phyloP scores from a whole-genome alignment of 1,284 basidiomycete genomes.

The Sporisorium iseilematis-ciliati region DNA sequence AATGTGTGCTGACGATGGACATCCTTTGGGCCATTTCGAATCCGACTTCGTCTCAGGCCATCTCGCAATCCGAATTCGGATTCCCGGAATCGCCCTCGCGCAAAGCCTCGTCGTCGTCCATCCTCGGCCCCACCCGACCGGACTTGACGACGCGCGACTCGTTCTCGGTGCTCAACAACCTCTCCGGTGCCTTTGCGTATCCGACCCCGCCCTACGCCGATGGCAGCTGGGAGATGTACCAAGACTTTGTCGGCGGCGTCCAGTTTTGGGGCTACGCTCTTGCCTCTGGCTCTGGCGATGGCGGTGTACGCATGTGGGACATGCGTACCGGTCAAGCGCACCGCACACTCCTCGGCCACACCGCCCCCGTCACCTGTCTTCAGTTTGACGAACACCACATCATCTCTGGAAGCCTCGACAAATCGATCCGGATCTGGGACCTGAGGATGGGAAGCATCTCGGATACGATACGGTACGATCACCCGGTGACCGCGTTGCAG shows the following conservation, averaged over 20 bases:
- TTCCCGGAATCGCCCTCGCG: constrained; percentile 71
- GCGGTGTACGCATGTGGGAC: constrained; percentile 99
- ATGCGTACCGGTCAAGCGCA: constrained; percentile 98
- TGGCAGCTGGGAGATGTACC: constrained; percentile 91
- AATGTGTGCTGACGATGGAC: constrained; percentile 99
- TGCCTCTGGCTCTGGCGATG: constrained; percentile 95
- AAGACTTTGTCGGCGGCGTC: constrained; percentile 96
- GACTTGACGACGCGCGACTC: constrained; percentile 40
- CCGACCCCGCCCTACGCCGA: constrained; percentile 89
- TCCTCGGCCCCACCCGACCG: constrained; percentile 41
- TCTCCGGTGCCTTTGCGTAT: constrained; percentile 73
- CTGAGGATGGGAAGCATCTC: constrained; percentile 87
- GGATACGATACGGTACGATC: constrained; percentile 91
- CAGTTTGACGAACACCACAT: constrained; percentile 98
- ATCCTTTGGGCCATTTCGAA: constrained; percentile 99
- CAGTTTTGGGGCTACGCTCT: constrained; percentile 99
- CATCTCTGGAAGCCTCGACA: constrained; percentile 91
- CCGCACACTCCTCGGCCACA: constrained; percentile 91
- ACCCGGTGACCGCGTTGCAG: constrained; percentile 89
- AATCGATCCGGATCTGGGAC: constrained; percentile 84
- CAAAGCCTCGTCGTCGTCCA: constrained; percentile 43
- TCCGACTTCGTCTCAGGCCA: constrained; percentile 76
- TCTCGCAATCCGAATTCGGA: constrained; percentile 60
- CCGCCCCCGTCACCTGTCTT: constrained; percentile 89
- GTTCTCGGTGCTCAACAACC: constrained; percentile 57